Evolutionary conservation across 2,329 filamentous ascomycete genomes (phyloP), one percentile per base, ranked within the genome.

Genomic region (Penicillium aurantiogriseum): DNA sequence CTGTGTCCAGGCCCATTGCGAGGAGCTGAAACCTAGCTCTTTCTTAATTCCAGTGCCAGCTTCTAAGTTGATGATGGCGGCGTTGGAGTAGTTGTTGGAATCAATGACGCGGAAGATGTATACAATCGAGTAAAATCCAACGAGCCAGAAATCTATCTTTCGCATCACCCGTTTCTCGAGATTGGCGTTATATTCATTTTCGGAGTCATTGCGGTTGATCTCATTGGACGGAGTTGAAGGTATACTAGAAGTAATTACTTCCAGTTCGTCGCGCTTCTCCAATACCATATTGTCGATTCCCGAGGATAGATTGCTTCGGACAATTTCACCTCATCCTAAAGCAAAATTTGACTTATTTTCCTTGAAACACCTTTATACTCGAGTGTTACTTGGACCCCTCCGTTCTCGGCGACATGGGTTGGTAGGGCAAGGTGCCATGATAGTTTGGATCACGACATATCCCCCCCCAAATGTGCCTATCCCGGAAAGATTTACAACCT

Each of bases 1-100:
- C 23, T 70, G 62, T 0, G 71, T 72, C 75, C 75, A 77, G 1
- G 75, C 64, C 75, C 75, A 77, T 57, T 76, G 67, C 0, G 63
- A 65, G 1, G 71, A 48, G 35, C 48, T 66, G 11, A 76, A 61
- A 25, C 67, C 54, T 4, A 77, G 71, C 54, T 76, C 67, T 56
- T 71, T 71, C 55, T 77, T 77, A 59, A 77, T 76, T 25, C 72
- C 72, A 4, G 72, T 74, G 21, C 74, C 74, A 25, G 68, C 59
- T 61, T 76, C 75, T 23, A 76, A 67, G 51, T 76, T 76, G 66
- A 76, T 76, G 49, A 77, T 77, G 11, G 75, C 74, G 2, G 75
- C 72, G 25, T 76, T 77, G 15, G 74, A 69, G 58, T 75, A 75
- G 56, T 77, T 77, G 44, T 65, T 68, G 4, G 71, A 74, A 61